These are phyloP conservation scores for Fusarium sterilihyphosum DNA, from an alignment of 2,329 filamentous ascomycete genomes.

Conservation along the genomic window DNA sequence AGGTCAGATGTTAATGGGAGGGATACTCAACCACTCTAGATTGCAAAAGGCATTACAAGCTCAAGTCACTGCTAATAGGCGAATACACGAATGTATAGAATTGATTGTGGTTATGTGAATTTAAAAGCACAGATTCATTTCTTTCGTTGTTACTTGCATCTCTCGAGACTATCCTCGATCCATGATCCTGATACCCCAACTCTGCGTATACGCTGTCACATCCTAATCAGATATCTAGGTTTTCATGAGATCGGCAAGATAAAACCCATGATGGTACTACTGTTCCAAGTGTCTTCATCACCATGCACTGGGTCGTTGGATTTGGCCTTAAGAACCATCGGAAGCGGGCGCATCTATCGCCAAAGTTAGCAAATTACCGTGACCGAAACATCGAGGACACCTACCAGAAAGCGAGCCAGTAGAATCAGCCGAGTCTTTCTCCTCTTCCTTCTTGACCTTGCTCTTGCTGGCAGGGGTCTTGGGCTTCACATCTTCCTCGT, in stretches of 20 bases:
- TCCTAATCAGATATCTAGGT: conserved; percentile 30
- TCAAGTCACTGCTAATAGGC: too few relatives aligned
- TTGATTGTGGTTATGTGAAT: neutral
- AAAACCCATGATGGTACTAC: neutral
- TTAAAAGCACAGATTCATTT: neutral
- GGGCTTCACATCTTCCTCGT: conserved; percentile 35
- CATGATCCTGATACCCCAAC: conserved; percentile 23
- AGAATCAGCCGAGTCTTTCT: conserved; percentile 15
- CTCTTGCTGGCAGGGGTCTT: conserved; percentile 22
- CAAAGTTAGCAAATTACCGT: neutral
- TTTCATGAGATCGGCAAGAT: conserved; percentile 10
- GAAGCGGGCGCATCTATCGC: conserved; percentile 26
- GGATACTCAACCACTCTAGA: neutral
- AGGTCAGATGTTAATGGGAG: neutral
- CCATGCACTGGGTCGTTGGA: neutral
- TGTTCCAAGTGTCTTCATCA: neutral
- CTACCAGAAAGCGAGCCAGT: conserved; percentile 34
- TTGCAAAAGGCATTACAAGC: neutral
- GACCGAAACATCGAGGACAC: neutral
- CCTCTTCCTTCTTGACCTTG: conserved; percentile 39
- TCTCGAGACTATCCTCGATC: conserved; percentile 1
- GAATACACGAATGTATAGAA: neutral
- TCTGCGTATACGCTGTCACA: conserved; percentile 11
- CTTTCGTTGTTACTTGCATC: conserved; percentile 1
- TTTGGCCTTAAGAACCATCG: conserved; percentile 15